Evolutionary conservation across 208 protist species (phyloP).

Genomic region (Phytomonas sp.): DNA sequence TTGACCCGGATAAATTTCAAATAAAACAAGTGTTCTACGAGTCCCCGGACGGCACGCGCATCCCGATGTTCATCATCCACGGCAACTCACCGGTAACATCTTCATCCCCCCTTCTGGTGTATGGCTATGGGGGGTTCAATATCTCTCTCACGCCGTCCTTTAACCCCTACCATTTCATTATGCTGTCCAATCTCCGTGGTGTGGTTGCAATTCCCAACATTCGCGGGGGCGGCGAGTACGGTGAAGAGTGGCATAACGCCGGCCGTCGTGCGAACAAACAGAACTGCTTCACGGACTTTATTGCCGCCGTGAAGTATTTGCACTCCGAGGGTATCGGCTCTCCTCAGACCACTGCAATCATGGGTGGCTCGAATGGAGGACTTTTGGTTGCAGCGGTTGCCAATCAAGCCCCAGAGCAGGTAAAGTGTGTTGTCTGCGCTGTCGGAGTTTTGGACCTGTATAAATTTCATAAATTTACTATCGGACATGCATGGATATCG

Average conservation of each 20-base stretch:
- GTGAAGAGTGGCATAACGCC: conserved; percentile 89
- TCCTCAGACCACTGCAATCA: conserved; percentile 80
- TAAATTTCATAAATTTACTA: conserved; percentile 95
- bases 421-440: conserved; percentile 77
- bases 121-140: conserved; percentile 94
- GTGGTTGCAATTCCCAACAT: conserved; percentile 91
- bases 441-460: conserved; percentile 93
- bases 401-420: conserved; percentile 86
- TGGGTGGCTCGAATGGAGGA: conserved; percentile 93
- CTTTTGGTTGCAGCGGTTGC: conserved; percentile 85
- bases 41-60: conserved; percentile 84
- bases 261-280: conserved; percentile 75
- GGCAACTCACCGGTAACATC: conserved; percentile 56
- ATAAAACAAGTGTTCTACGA: conserved; percentile 88
- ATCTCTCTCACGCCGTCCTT: conserved; percentile 85
- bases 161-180: conserved; percentile 60
- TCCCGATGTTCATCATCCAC: conserved; percentile 93
- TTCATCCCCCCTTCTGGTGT: conserved; percentile 74
- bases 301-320: conserved; percentile 65
- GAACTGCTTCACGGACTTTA: conserved; percentile 89
- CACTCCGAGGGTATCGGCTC: conserved; percentile 69
- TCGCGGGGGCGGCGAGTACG: conserved; percentile 93
- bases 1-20: conserved; percentile 60
- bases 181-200: conserved; percentile 72
- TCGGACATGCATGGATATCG: conserved; percentile 89